Evolutionary conservation across 2,329 filamentous ascomycete species (phyloP), one percentile per base, ranked within the genome.

Genomic region (Aspergillus clavatus): DNA sequence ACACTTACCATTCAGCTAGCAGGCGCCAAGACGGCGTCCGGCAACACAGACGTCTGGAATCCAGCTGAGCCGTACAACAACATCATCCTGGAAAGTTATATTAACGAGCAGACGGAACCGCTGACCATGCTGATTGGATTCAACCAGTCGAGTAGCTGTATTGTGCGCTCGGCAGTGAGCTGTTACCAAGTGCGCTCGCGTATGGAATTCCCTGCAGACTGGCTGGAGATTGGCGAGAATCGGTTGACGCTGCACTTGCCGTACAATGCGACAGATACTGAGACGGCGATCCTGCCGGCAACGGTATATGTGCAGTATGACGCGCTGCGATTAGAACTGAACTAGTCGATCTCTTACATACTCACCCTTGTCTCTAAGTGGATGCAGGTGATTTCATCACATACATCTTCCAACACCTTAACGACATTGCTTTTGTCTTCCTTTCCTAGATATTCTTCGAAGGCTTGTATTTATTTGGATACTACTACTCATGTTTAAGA

Each of bases 231-330:
- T 14, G 78, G 78, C 0, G 67, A 69, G 46, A 84, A 84, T 50
- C 68, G 72, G 53, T 63, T 84, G 24, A 66, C 81, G 0, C 59
- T 84, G 36, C 79, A 78, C 50, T 54, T 84, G 46, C 81, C 82
- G 8, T 76, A 70, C 38, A 79, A 81, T 38, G 80, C 74, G 1
- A 83, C 77, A 3, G 72, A 82, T 52, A 75, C 76, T 12, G 79
- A 83, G 63, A 74, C 73, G 23, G 80, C 81, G 0, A 40, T 83
- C 7, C 52, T 83, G 45, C 73, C 80, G 0, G 64, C 66, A 35
- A 73, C 72, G 1, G 69, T 81, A 0, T 84, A 84, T 60, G 75
- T 84, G 5, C 80, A 84, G 66, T 84, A 85, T 51, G 81, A 84
- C 65, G 81, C 82, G 2, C 55, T 84, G 57, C 70, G 81, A 40